These are phyloP conservation scores for Wickerhamiella spandovensis DNA, from an alignment of 805 yeast species.

Conservation along the genomic window DNA sequence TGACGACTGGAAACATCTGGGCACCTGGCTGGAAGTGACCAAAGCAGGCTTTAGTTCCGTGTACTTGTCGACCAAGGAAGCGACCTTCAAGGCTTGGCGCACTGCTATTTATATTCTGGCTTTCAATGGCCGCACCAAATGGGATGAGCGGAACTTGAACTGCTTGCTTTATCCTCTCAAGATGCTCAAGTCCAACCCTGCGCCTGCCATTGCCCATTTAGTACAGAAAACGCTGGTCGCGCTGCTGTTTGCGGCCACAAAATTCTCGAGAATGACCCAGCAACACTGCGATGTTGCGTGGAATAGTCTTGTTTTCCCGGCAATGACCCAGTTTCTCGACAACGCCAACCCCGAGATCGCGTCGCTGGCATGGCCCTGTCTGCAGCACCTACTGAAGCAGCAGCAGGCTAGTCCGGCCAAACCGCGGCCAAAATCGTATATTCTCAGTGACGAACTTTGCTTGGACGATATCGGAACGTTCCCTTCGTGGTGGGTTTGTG, in stretches of 20 bases:
- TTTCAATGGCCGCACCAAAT: conserved; percentile 4
- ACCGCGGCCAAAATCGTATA: not conserved
- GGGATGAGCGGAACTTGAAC: conserved; percentile 1
- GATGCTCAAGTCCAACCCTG: not conserved
- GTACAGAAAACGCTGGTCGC: not conserved
- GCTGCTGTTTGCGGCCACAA: not conserved
- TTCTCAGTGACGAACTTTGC: not conserved
- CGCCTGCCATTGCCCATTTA: conserved; percentile 5
- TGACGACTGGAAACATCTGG: conserved; percentile 5
- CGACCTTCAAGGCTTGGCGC: conserved; percentile 9
- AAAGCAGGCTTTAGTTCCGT: conserved; percentile 5
- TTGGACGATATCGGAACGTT: not conserved
- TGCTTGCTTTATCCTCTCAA: conserved; percentile 7
- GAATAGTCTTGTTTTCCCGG: not conserved
- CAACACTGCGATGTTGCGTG: not conserved
- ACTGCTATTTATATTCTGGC: conserved; percentile 7
- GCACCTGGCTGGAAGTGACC: conserved; percentile 11
- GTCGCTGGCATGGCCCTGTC: not conserved
- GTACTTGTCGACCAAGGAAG: conserved; percentile 3
- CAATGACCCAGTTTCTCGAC: not conserved
- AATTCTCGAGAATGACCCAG: not conserved
- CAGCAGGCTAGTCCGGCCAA: not conserved
- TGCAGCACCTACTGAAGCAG: not conserved
- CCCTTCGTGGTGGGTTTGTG: not conserved
- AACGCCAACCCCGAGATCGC: not conserved